Evolutionary conservation across 2,329 filamentous ascomycete genomes (phyloP), one percentile per base, ranked within the genome.

Genomic region (Monosporascus sp.): DNA sequence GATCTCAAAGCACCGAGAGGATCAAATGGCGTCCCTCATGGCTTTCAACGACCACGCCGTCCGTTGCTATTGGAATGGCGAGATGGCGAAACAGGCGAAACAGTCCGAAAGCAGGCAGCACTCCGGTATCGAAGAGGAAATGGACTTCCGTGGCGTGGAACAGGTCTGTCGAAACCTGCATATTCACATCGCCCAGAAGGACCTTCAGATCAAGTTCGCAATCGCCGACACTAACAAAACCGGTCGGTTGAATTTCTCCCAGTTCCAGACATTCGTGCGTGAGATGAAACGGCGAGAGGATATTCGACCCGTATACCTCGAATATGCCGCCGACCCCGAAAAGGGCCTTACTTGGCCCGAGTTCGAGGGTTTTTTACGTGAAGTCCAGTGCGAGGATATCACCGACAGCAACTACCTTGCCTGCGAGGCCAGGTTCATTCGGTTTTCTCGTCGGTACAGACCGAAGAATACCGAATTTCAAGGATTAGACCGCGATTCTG

Each of bases 11-110:
- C 89, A 96, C 65, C 84, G 94, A 51, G 90, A 95, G 57, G 89
- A 92, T 51, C 82, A 94, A 62, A 96, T 97, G 88, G 85, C 89
- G 14, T 94, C 90, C 6, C 74, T 99, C 53, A 89, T 93, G 70
- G 85, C 89, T 5, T 95, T 92, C 66, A 85, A 89, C 59, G 86
- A 96, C 65, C 86, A 86, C 60, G 90, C 90, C 47, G 82, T 97
- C 50, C 84, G 85, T 51, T 82, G 84, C 47, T 92, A 95, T 70
- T 99, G 94, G 94, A 82, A 85, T 56, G 84, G 82, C 45, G 90
- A 95, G 68, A 94, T 96, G 83, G 77, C 80, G 31, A 85, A 85
- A 64, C 80, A 87, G 83, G 77, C 80, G 31, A 85, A 85, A 64
- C 80, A 87, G 52, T 84, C 81, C 57, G 75, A 78, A 11, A 80